These are phyloP conservation scores for Leccinum uliginosum DNA, from an alignment of 768 basidiomycete genomes.

Conservation along the genomic window DNA sequence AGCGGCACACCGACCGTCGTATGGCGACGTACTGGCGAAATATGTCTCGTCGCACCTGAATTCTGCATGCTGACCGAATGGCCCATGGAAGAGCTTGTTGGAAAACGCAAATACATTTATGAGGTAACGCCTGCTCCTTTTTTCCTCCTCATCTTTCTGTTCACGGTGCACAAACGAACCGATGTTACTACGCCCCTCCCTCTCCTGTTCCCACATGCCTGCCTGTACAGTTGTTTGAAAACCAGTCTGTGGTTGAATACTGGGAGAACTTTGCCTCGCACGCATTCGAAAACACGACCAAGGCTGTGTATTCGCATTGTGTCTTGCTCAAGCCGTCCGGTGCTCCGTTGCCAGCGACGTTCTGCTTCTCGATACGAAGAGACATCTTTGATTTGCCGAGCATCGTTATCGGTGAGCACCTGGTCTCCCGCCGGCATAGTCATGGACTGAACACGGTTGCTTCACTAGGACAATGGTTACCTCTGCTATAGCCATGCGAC, in stretches of 20 bases:
- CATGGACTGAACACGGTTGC: not conserved
- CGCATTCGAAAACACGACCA: constrained; percentile 96
- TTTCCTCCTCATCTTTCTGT: constrained; percentile 16
- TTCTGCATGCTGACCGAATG: constrained; percentile 94
- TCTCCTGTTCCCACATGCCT: not conserved
- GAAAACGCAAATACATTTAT: constrained; percentile 45
- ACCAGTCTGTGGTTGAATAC: constrained; percentile 91
- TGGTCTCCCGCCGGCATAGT: not conserved
- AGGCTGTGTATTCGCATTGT: constrained; percentile 91
- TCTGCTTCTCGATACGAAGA: constrained; percentile 92
- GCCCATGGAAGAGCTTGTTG: constrained; percentile 77
- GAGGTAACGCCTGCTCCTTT: constrained; percentile 28
- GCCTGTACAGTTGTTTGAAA: constrained; percentile 74
- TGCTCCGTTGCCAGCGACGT: constrained; percentile 83
- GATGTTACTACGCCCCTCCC: constrained; percentile 1
- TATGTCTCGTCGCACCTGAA: constrained; percentile 94
- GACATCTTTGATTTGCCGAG: constrained; percentile 90
- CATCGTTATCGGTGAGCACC: constrained; percentile 70
- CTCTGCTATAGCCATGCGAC: constrained; percentile 50
- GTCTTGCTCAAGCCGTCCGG: constrained; percentile 83
- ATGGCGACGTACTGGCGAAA: constrained; percentile 97
- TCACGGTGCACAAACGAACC: constrained; percentile 11
- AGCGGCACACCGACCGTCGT: constrained; percentile 97
- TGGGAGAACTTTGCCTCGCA: constrained; percentile 97
- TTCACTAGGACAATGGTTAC: constrained; percentile 80